A percentile compares a stretch with the other conserved stretches of the same genome.
phyloP scores from a whole-genome alignment of 345 rosid species.

The Clarkia xantiana region DNA sequence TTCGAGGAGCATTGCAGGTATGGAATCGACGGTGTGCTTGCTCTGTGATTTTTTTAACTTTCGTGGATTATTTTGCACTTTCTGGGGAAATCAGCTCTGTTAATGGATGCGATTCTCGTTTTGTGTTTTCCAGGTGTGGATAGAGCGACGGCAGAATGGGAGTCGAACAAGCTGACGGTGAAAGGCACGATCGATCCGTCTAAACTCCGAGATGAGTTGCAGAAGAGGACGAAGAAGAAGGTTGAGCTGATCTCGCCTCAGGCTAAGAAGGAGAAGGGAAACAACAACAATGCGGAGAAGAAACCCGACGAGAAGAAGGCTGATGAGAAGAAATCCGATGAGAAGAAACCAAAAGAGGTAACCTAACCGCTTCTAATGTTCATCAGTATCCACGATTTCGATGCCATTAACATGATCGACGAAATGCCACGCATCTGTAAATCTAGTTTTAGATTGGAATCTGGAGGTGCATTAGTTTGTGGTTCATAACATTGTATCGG shows the following conservation, averaged over 20 bases:
- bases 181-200: conserved; percentile 47
- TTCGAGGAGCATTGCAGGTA: conserved; percentile 43
- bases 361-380: conserved; percentile 1
- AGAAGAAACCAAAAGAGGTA: conserved; percentile 49
- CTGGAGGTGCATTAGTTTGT: no score
- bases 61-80: background rate
- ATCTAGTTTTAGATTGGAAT: background rate
- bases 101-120: background rate
- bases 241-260: conserved; percentile 72
- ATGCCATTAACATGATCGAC: no score
- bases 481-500: no score
- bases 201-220: conserved; percentile 29
- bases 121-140: conserved; percentile 28
- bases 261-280: conserved; percentile 39
- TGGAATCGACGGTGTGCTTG: background rate
- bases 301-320: conserved; percentile 14
- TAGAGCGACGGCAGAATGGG: conserved; percentile 35
- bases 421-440: background rate
- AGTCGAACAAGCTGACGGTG: conserved; percentile 44
- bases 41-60: background rate
- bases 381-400: no score
- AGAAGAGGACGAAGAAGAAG: conserved; percentile 39
- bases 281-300: conserved; percentile 8
- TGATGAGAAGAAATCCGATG: conserved; percentile 18
- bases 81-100: background rate